Evolutionary conservation across 768 basidiomycete species (phyloP), one percentile per base, ranked within the genome.

Genomic region (Suillus placidus): DNA sequence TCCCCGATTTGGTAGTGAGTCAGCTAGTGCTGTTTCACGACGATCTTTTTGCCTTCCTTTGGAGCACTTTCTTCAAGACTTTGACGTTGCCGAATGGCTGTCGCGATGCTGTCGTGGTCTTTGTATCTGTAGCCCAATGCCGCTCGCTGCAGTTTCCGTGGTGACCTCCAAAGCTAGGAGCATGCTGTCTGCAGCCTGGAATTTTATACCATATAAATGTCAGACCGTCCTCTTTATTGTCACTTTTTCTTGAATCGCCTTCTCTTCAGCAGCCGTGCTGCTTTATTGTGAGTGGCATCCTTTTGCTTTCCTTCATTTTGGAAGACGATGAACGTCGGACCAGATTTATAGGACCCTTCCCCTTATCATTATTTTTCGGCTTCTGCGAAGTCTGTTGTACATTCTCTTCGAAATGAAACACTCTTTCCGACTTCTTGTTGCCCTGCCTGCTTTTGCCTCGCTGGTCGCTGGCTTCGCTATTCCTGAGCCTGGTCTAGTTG

Each of bases 241-340:
- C 67, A 64, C 47, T 60, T 66, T 70, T 52, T 64, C 61, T 66
- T 63, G 52, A 62, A 66, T 67, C 66, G 65, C 69, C 70, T 73
- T 70, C 71, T 12, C 66, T 66, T 71, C 71, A 68, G 85, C 87
- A 87, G 85, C 87, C 74, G 86, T 66, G 87, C 86, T 87, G 87
- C 81, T 61, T 55, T 62, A 32, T 60, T 54, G 37, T 43, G 56
- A 68, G 60, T 32, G 43, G 23, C 40, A 14, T 13, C 30, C 8
- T 26, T 42, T 18, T 20, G 4, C 23, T 40, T 56, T 49, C 30
- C 18, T 64, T 30, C 55, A 13, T 43, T 55, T 26, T 34, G 42
- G 38, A 64, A 32, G 52, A 60, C 12, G 26, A 30, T 60, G 30
- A 42, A 60, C 30, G 18, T 20, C 10, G 13, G 26, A 20, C 30